Evolutionary conservation across 768 basidiomycete genomes (phyloP), one percentile per base, ranked within the genome.

Genomic region (Phaffia australis): DNA sequence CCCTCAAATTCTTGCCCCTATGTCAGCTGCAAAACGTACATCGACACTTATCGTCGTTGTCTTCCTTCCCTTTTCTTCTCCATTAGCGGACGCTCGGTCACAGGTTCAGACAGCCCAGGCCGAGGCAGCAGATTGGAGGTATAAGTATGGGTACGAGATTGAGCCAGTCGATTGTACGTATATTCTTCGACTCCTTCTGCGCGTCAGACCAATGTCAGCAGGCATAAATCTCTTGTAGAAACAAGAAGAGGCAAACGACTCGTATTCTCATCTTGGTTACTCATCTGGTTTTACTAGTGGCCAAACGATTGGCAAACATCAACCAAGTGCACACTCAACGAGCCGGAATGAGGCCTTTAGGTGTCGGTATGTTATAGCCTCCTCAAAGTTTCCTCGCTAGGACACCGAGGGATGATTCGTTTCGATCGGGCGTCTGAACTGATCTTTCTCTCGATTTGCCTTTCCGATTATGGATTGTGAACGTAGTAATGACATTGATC

Each of bases 131-230:
- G 84, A 89, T 9, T 97, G 91, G 81, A 82, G 92, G 71, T 89
- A 94, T 80, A 97, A 95, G 77, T 94, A 87, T 73, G 95, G 95
- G 32, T 93, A 98, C 74, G 95, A 99, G 79, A 95, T 99, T 72
- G 94, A 93, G 2, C 91, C 94, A 3, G 93, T 95, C 75, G 87
- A 88, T n/a, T 82, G 76, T 77, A 60, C 69, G 76, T 72, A 29
- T 29, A 1, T 25, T 54, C 48, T 21, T 19, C 29, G 19, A 42
- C 35, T 58, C 21, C 19, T 21, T 42, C 6, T 56, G 55, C 65
- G 49, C 9, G 4, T 50, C n/a, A 23, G 21, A 5, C 4, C 19
- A 42, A 23, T 57, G 16, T 57, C n/a, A 16, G 19, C 27, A 57
- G 15, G 14, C 56, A 21, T 32, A 58, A 8, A 54, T 23, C 5